Evolutionary conservation across 768 basidiomycete genomes (phyloP), one percentile per base, ranked within the genome.

Genomic region (Flagelloscypha sp.): DNA sequence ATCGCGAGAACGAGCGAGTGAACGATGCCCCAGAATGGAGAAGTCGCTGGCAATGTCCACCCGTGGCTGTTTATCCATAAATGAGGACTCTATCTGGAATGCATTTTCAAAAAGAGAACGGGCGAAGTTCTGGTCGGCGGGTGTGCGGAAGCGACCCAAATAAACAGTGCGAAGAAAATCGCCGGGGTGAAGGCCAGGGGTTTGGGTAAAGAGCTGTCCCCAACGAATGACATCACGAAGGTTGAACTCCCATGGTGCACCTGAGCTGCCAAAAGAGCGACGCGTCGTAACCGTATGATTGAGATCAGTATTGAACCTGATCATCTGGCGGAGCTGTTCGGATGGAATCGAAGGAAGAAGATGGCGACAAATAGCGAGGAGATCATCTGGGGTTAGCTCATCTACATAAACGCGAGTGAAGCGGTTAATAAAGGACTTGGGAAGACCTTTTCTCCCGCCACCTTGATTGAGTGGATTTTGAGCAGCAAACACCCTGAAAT

Each of bases 171-270:
- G 68, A 9, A 93, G 63, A 48, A 77, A 74, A 22, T 79, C 70
- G 13, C 63, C 60, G 3, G 89, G 83, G 50, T 79, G 68, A 19
- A 53, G 45, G 29, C 48, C 40, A 25, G 50, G 42, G 29, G 39
- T 32, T 24, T 61, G 46, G 18, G 54, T 37, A 22, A 78, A 50
- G 24, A 83, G 71, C 0, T 66, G 66, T 22, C 82, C 76, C 93
- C 95, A 95, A 29, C 95, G 76, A 39, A 89, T 74, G 38, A 97
- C 68, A 57, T 99, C 94, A 10, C 94, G 84, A 20, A 99, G 68
- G 54, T 99, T 99, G 66, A 98, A 95, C 53, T 99, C 94, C 94
- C 94, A 99, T 4, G 94, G 95, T 37, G 75, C 69, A 7, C 93
- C 93, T 36, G 83, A 75, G 24, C 74, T 67, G 2, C 74, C 92